A percentile compares a stretch with the other conserved stretches of the same genome.
Conservation (phyloP, 345 rosid species). For the Pelargonium nanum region DNA sequence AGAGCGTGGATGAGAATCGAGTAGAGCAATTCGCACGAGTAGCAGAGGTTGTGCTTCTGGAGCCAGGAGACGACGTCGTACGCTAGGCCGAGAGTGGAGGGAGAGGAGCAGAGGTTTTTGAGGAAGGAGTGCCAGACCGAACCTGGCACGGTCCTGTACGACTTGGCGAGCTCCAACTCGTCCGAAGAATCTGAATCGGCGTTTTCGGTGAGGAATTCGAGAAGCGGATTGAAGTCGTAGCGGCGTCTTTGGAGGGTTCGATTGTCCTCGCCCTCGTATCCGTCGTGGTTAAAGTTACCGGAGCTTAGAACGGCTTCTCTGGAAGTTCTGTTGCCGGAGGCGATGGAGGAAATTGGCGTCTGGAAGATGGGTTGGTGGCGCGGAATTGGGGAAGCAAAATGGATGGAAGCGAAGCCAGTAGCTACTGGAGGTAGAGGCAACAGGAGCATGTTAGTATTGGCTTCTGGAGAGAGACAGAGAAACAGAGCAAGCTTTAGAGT, state of each 20-base stretch:
- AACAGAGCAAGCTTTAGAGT: background rate
- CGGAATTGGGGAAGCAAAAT: background rate
- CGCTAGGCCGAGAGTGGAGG: conserved; percentile 43
- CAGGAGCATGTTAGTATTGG: background rate
- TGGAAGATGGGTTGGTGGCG: conserved; percentile 13
- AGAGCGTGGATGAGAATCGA: conserved; percentile 85
- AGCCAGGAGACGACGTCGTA: conserved; percentile 89
- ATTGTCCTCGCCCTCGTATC: conserved; percentile 24
- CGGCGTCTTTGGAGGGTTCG: conserved; percentile 41
- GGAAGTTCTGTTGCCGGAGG: background rate
- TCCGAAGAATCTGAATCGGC: conserved; percentile 22
- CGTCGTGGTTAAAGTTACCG: conserved; percentile 8
- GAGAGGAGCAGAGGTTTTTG: conserved; percentile 51
- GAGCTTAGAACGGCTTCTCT: conserved; percentile 2
- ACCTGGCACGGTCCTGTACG: conserved; percentile 76
- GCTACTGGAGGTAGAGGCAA: background rate
- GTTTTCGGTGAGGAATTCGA: conserved; percentile 40
- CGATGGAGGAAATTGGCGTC: conserved; percentile 9
- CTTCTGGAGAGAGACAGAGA: background rate
- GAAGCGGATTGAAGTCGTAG: conserved; percentile 84
- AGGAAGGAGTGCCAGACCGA: conserved; percentile 85
- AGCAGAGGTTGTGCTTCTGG: conserved; percentile 78
- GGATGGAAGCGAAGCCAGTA: background rate
- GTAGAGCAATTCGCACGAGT: conserved; percentile 87
- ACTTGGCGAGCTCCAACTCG: conserved; percentile 68